Conservation (phyloP, 1,284 basidiomycete species). For the Tilletia walkeri region DNA sequence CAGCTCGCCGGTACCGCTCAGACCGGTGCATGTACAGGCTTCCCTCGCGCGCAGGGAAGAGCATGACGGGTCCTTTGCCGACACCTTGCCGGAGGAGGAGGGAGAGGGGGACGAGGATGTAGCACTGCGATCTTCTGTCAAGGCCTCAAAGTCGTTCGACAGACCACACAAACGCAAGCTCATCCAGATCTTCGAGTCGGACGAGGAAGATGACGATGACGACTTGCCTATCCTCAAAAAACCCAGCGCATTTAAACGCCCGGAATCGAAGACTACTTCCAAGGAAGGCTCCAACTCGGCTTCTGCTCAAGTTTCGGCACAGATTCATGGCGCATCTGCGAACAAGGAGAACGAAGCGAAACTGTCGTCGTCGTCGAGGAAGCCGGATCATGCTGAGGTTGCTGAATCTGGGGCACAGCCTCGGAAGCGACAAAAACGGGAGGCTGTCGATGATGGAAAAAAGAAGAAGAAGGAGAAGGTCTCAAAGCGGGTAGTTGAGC, state of each 20-base stretch:
- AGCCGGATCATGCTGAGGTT: no score
- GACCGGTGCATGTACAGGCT: neutral
- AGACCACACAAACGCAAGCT: neutral
- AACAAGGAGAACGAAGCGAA: no score
- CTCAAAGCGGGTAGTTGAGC: no score
- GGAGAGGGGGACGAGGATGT: constrained; percentile 1
- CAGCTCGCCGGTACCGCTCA: neutral
- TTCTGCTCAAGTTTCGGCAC: no score
- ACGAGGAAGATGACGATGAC: constrained; percentile 8
- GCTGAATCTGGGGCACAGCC: neutral
- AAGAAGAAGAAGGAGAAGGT: neutral
- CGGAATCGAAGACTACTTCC: neutral
- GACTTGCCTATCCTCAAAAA: neutral
- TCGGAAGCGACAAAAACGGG: constrained; percentile 5
- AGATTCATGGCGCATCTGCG: no score
- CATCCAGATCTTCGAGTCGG: neutral
- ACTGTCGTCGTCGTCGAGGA: no score
- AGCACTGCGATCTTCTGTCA: neutral
- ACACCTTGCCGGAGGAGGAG: neutral
- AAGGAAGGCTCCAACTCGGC: no score
- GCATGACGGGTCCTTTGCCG: neutral
- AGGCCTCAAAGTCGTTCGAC: neutral
- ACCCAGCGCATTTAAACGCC: neutral
- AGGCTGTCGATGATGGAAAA: neutral
- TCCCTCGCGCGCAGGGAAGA: neutral